Evolutionary conservation across 306 rosid genomes (phyloP).

Genomic region (Lithocarpus polystachyus): DNA sequence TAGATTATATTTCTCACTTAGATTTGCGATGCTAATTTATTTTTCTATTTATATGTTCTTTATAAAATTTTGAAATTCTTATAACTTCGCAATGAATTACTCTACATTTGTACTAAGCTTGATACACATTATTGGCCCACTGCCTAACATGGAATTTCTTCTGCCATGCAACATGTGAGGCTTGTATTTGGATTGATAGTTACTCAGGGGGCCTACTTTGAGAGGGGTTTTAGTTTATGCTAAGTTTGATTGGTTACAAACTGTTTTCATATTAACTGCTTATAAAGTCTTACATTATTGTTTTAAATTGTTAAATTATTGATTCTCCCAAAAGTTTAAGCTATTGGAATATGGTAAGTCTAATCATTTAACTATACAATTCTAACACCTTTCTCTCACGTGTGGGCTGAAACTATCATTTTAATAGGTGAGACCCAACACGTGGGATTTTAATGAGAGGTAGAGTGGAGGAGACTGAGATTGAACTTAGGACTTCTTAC

Average conservation of each 20-base stretch:
- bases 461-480: too few species aligned
- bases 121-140: not conserved
- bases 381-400: too few species aligned
- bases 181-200: not conserved
- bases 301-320: too few species aligned
- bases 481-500: too few species aligned
- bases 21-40: not conserved
- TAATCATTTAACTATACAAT: too few species aligned
- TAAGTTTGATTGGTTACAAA: not conserved
- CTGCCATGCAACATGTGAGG: not conserved
- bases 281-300: not conserved
- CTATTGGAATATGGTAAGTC: too few species aligned
- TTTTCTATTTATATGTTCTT: not conserved
- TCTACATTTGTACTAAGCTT: not conserved
- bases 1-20: not conserved
- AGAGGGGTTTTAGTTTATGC: not conserved
- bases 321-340: too few species aligned
- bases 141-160: not conserved
- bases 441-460: too few species aligned
- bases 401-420: too few species aligned
- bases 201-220: not conserved
- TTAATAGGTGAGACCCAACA: too few species aligned
- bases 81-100: not conserved
- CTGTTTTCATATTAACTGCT: not conserved
- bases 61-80: not conserved